Evolutionary conservation across 2,329 filamentous ascomycete species (phyloP), one percentile per base, ranked within the genome.

Genomic region (Exserohilum turcica): DNA sequence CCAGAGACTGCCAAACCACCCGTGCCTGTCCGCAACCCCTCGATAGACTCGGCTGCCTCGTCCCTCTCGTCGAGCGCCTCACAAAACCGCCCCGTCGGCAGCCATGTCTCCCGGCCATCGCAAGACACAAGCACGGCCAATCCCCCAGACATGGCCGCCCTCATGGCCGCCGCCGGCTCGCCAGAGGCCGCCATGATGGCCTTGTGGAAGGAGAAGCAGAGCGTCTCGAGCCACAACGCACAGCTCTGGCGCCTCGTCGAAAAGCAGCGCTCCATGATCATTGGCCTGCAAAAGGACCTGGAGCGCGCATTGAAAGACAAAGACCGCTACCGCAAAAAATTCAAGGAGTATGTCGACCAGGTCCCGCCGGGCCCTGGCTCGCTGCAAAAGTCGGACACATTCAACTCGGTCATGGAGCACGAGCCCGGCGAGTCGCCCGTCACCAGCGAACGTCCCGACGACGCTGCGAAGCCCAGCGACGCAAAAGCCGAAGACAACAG

Each of bases 191-290:
- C 95, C 5, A 91, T 99, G 55, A 85, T 91, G 63, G 91, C 94
- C 66, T 79, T 99, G 43, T 78, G 97, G 59, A 95, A 90, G 71
- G 94, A 99, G 71, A 97, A 97, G 74, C 86, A 93, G 59, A 89
- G 91, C 43, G 89, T 92, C 48, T 85, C 90, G 5, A 88, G 91
- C 63, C 94, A 97, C 70, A 97, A 97, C 71, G 82, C 87, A 15
- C 93, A 99, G 73, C 78, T 99, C 66, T 99, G 94, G 94, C 88
- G 92, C 44, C 78, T 99, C 40, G 92, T 99, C 43, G 93, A 97
- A 74, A 97, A 99, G 78, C 94, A 99, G 75, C 84, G 93, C 57
- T 86, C 91, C 13, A 92, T 99, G 86, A 92, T 99, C 48, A 76
- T 96, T 16, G 93, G 92, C 6, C 81, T 99, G 58, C 97, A 97